A percentile compares a stretch with the other conserved stretches of the same genome.
phyloP scores from a whole-genome alignment of 495 filamentous ascomycete genomes.

The Podospora anserina region DNA sequence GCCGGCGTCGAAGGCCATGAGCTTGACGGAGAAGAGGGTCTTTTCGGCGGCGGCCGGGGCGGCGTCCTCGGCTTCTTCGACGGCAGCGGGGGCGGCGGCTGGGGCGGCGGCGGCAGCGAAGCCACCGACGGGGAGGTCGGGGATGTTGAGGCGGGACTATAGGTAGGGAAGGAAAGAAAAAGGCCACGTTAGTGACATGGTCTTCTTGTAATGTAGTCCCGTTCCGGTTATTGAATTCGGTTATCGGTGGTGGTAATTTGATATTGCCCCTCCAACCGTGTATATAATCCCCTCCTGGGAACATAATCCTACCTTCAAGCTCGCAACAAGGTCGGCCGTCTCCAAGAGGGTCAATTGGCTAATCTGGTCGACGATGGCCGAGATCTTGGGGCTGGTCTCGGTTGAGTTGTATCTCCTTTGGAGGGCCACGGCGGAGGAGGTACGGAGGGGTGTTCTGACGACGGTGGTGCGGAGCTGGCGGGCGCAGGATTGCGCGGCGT shows the following conservation, averaged over 20 bases:
- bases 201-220: background rate
- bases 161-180: background rate
- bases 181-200: constrained; percentile 5
- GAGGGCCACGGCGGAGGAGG: constrained; percentile 39
- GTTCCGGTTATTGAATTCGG: background rate
- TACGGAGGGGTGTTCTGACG: constrained; percentile 28
- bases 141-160: constrained; percentile 93
- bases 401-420: constrained; percentile 65
- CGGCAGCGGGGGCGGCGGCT: constrained; percentile 54
- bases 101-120: constrained; percentile 59
- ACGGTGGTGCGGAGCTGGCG: constrained; percentile 45
- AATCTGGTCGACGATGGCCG: constrained; percentile 93
- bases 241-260: background rate
- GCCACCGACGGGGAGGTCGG: constrained; percentile 90
- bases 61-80: constrained; percentile 72
- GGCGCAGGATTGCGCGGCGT: constrained; percentile 57
- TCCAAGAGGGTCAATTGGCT: constrained; percentile 95
- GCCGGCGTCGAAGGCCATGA: constrained; percentile 78
- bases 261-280: constrained; percentile 2
- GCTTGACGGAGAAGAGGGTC: constrained; percentile 94
- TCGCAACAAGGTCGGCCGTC: constrained; percentile 90
- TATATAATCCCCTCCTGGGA: background rate
- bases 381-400: constrained; percentile 81
- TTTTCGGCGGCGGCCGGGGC: constrained; percentile 87
- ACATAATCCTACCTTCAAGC: constrained; percentile 66